Evolutionary conservation across 345 rosid species (phyloP).

Genomic region (Xanthoceras sorbifolium): DNA sequence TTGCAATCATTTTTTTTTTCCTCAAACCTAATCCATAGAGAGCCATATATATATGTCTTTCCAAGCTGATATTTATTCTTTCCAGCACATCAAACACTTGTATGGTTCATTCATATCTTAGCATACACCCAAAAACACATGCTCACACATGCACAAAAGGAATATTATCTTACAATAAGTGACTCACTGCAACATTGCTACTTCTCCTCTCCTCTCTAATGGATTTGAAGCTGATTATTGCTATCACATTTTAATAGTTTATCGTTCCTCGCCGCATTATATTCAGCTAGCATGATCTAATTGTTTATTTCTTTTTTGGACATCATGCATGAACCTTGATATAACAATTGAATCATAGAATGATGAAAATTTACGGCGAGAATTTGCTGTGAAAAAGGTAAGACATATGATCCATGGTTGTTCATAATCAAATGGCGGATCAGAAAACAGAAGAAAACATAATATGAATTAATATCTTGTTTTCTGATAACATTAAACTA

Average conservation of each 20-base stretch:
- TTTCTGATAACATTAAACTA: neutral
- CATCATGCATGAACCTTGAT: slow-evolving; percentile 5
- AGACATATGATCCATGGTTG: neutral
- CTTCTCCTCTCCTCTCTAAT: neutral
- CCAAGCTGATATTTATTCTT: slow-evolving; percentile 36
- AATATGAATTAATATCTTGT: neutral
- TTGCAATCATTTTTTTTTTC: neutral
- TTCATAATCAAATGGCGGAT: neutral
- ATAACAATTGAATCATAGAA: slow-evolving; percentile 3
- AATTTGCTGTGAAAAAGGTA: neutral
- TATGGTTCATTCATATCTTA: slow-evolving; percentile 17
- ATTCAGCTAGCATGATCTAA: neutral
- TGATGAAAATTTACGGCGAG: neutral
- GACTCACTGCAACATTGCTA: neutral
- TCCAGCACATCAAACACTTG: slow-evolving; percentile 42
- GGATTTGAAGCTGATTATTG: neutral
- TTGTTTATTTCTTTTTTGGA: neutral
- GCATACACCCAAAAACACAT: slow-evolving; percentile 20
- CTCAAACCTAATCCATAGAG: slow-evolving; percentile 6
- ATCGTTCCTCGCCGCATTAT: neutral
- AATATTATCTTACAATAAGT: neutral
- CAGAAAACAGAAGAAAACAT: neutral
- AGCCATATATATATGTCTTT: slow-evolving; percentile 36
- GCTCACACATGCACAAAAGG: slow-evolving; percentile 17
- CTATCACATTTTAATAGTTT: neutral